Evolutionary conservation across 2,329 filamentous ascomycete species (phyloP), one percentile per base, ranked within the genome.

Genomic region (Talaromyces sp.): DNA sequence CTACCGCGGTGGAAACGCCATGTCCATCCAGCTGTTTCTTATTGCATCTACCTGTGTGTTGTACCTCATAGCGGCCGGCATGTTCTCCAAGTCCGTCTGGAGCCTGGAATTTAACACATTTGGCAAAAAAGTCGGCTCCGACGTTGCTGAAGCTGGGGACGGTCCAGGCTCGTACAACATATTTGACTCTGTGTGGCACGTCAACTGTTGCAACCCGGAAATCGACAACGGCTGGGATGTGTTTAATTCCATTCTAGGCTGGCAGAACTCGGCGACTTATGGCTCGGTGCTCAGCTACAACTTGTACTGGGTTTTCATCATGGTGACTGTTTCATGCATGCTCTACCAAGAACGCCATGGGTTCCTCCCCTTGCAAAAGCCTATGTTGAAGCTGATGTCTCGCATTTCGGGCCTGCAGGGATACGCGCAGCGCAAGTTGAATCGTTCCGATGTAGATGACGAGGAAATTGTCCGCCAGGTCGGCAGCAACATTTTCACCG

Each of bases 281-380:
- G 91, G 91, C 56, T 92, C 90, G 1, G 88, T 96, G 64, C 86
- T 96, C 64, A 87, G 89, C 1, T 96, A 96, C 78, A 95, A 94
- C 71, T 61, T 93, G 17, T 96, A 96, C 78, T 96, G 91, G 92
- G 75, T 94, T 56, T 80, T 79, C 9, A 81, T 91, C 65, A 91
- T 92, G 60, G 62, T 80, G 17, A 82, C 81, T 5, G 90, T 93
- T 70, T 62, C 85, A 14, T 65, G 77, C 35, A 81, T 93, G 80
- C 59, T 67, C 12, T 67, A 65, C 53, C 59, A 63, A 50, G 65
- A 65, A 57, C 64, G 61, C 48, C 63, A 61, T 17, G 65, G 65
- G 2, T 63, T 63, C 38, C 52, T 62, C 5, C 59, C 64, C 21
- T 57, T 65, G 35, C 61, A 66, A 55, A 66, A 64, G 60, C 57